phyloP scores from a whole-genome alignment of 495 filamentous ascomycete species.

The Penicillium macrosclerotiorum region DNA sequence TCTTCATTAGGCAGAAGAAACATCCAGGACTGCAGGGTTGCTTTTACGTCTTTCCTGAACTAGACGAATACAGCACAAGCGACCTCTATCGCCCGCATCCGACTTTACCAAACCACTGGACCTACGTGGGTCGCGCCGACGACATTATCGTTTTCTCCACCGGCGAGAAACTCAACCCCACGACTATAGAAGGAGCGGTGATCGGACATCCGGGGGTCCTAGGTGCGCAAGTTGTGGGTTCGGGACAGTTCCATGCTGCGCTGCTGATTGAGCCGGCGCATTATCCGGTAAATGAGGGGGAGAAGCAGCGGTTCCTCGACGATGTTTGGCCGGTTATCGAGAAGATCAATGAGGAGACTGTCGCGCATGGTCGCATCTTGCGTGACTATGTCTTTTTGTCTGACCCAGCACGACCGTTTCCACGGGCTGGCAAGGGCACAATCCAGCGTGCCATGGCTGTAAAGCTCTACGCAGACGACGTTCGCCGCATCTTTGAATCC shows the following conservation, averaged over 20 bases:
- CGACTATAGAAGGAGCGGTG: slow-evolving; percentile 50
- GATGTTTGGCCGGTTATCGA: slow-evolving; percentile 44
- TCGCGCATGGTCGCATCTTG: slow-evolving; percentile 39
- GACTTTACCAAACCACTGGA: slow-evolving; percentile 46
- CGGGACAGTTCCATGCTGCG: slow-evolving; percentile 48
- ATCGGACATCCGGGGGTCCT: slow-evolving; percentile 41
- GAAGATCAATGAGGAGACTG: slow-evolving; percentile 40
- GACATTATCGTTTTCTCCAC: slow-evolving; percentile 64
- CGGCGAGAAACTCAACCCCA: slow-evolving; percentile 63
- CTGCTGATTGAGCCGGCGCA: slow-evolving; percentile 48
- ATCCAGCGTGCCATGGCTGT: slow-evolving; percentile 46
- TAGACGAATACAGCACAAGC: slow-evolving; percentile 50
- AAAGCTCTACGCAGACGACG: slow-evolving; percentile 51
- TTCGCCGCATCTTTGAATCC: slow-evolving; percentile 42
- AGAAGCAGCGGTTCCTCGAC: slow-evolving; percentile 21
- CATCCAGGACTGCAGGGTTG: slow-evolving; percentile 20
- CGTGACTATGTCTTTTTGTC: slow-evolving; percentile 33
- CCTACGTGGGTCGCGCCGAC: slow-evolving; percentile 52
- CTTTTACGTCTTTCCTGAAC: slow-evolving; percentile 31
- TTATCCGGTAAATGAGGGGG: not conserved
- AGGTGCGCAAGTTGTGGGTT: slow-evolving; percentile 51
- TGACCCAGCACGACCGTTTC: slow-evolving; percentile 48
- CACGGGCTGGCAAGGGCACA: slow-evolving; percentile 53
- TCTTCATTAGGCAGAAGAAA: slow-evolving; percentile 24
- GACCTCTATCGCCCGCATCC: slow-evolving; percentile 57